Evolutionary conservation across 345 rosid species (phyloP).

Genomic region (Sisymbrium irio): DNA sequence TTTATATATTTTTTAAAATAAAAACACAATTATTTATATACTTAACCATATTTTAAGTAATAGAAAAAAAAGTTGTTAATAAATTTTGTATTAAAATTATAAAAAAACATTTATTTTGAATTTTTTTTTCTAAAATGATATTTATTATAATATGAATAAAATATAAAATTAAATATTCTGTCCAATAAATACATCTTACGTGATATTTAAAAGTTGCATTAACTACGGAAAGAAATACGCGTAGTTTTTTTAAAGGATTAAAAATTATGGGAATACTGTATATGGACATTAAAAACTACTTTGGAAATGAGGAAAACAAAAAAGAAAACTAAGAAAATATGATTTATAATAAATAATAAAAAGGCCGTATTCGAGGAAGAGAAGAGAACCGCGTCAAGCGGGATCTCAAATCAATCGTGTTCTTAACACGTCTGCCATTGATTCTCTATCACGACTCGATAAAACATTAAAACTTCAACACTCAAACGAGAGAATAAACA

Average conservation of each 20-base stretch:
- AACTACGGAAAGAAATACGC: not conserved
- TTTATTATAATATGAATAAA: too few species aligned
- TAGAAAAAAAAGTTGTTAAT: too few species aligned
- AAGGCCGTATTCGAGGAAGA: slow-evolving; percentile 16
- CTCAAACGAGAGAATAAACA: not conserved
- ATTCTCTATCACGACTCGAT: slow-evolving; percentile 1
- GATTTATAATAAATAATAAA: not conserved
- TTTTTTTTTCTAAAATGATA: too few species aligned
- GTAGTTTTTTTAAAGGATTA: not conserved
- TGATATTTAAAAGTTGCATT: not conserved
- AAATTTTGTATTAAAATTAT: too few species aligned
- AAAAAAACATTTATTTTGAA: too few species aligned
- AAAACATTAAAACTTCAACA: not conserved
- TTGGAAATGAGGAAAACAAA: not conserved
- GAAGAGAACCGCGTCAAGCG: slow-evolving; percentile 26
- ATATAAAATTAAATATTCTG: too few species aligned
- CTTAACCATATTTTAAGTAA: too few species aligned
- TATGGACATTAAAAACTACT: not conserved
- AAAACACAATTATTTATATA: too few species aligned
- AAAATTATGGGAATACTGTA: too few species aligned
- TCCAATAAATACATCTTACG: not conserved
- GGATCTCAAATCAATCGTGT: slow-evolving; percentile 12
- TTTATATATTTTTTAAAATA: too few species aligned
- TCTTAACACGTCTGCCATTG: slow-evolving; percentile 14
- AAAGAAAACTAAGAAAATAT: not conserved